Evolutionary conservation across 805 yeast species (phyloP).

Genomic region (Candida ponderosae): DNA sequence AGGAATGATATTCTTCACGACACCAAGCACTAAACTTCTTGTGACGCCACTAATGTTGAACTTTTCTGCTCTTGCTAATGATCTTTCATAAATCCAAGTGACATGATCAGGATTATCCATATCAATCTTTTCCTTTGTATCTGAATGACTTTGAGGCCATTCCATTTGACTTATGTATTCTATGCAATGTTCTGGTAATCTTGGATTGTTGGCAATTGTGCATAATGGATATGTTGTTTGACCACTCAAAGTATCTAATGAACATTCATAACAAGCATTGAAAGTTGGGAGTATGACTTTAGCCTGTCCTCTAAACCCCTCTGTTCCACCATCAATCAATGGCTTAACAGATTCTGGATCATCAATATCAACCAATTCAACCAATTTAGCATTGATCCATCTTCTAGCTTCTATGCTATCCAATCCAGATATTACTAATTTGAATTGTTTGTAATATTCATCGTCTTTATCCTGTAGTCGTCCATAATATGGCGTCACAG

Average conservation of each 20-base stretch:
- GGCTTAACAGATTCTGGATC: constrained; percentile 47
- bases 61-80: constrained; percentile 50
- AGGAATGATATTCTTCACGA: constrained; percentile 86
- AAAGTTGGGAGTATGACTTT: constrained; percentile 80
- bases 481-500: constrained; percentile 52
- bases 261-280: constrained; percentile 90
- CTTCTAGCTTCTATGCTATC: constrained; percentile 88
- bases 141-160: constrained; percentile 53
- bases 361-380: constrained; percentile 51
- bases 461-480: constrained; percentile 57
- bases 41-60: constrained; percentile 71
- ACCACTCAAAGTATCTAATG: constrained; percentile 62
- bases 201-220: constrained; percentile 90
- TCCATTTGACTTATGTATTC: constrained; percentile 79
- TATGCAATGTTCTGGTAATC: constrained; percentile 89
- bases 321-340: constrained; percentile 91
- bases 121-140: constrained; percentile 47
- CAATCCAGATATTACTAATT: constrained; percentile 75
- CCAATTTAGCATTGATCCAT: constrained; percentile 73
- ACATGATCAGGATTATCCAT: constrained; percentile 64
- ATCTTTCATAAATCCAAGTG: constrained; percentile 48
- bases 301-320: constrained; percentile 88
- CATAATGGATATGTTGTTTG: constrained; percentile 76
- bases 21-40: constrained; percentile 67
- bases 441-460: constrained; percentile 60